Evolutionary conservation across 345 rosid species (phyloP), one percentile per base, ranked within the genome.

Genomic region (Fremontodendron californicum): DNA sequence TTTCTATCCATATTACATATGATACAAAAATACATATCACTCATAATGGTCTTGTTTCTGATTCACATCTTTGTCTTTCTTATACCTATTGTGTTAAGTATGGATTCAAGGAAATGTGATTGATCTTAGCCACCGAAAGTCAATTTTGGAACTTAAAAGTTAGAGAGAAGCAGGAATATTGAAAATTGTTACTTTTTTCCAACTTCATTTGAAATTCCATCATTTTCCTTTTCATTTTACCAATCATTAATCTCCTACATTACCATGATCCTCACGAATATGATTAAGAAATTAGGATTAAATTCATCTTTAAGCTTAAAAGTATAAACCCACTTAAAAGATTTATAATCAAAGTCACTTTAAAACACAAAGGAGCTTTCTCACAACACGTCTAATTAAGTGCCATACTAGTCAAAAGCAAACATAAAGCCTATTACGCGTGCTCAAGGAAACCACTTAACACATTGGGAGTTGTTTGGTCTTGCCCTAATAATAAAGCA

Each of bases 261-360:
- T 52, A n/a, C 48, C 62, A 31, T 33, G 75, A 19, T 57, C 4
- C 23, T 54, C 52, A 73, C 29, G n/a, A n/a, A 8, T 10, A 5
- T 72, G 63, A n/a, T 72, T 72, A 33, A 19, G 5, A 72, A 72
- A 4, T 29, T 51, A 19, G n/a, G 40, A 11, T 15, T 6, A 71
- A 29, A 51, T 4, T 8, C 43, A 18, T 0, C 27, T 45, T 72
- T 19, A 4, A 52, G 9, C 62, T 54, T 72, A 11, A 10, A 19
- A 51, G 25, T 73, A 52, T 25, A 57, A 57, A 73, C 35, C 76
- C 76, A 57, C 45, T 54, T 39, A 37, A 54, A 60, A 54, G n/a
- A n/a, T 21, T 39, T 54, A 54, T 13, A 55, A 55, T 8, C 0
- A 55, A 43, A 29, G 25, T 4, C 25, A 70, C 19, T 71, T 29